Percentiles rank a stretch among this genome's conserved stretches.
Conservation (phyloP, 2,329 filamentous ascomycete species). For the Diplocarpon rosae region DNA sequence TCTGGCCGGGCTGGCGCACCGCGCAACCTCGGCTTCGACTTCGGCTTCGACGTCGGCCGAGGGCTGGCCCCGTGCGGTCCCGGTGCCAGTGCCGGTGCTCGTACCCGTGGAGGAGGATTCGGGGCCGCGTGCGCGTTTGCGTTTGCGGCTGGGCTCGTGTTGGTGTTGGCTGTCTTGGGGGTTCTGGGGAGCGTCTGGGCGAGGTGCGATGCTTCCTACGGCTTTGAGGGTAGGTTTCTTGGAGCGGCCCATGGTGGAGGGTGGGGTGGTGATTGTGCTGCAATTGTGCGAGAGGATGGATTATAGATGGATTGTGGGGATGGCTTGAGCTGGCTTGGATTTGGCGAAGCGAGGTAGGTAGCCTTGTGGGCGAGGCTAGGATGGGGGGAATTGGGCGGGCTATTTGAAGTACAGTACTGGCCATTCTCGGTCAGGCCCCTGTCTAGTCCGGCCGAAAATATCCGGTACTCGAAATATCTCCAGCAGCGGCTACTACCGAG, state of each 20-base stretch:
- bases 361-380: conserved; percentile 3
- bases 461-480: too few relatives aligned
- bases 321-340: background rate
- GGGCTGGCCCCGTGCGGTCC: background rate
- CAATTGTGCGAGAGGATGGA: too few relatives aligned
- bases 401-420: too few relatives aligned
- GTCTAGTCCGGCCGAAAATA: too few relatives aligned
- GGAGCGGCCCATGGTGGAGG: too few relatives aligned
- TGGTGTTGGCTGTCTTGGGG: conserved; percentile 8
- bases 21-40: too few relatives aligned
- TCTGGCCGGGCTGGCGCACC: too few relatives aligned
- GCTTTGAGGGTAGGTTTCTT: background rate
- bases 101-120: background rate
- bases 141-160: background rate
- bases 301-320: background rate
- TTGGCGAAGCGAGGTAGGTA: background rate
- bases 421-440: too few relatives aligned
- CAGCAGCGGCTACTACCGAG: too few relatives aligned
- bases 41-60: background rate
- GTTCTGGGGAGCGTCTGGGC: conserved; percentile 10
- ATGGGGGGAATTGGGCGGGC: too few relatives aligned
- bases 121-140: background rate
- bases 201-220: background rate
- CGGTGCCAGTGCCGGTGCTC: background rate
- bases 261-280: too few relatives aligned